phyloP scores from a whole-genome alignment of 345 rosid genomes.

The Noccaea bulbosa region DNA sequence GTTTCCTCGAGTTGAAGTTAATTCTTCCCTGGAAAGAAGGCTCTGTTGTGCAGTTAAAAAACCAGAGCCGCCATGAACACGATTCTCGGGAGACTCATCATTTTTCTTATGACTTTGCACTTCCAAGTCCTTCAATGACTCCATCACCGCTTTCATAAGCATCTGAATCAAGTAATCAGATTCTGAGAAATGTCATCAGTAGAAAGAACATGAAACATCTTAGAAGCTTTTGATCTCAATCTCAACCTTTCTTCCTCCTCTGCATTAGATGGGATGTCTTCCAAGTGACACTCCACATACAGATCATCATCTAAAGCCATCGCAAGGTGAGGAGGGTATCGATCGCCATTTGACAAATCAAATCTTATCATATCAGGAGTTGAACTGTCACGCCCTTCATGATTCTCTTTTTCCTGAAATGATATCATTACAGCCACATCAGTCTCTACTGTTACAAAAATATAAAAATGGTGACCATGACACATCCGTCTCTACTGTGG shows the following conservation, averaged over 20 bases:
- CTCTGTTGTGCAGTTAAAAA: slow-evolving; percentile 34
- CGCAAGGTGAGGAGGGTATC: slow-evolving; percentile 61
- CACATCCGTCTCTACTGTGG: slow-evolving; percentile 4
- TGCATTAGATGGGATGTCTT: slow-evolving; percentile 68
- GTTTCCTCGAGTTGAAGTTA: slow-evolving; percentile 44
- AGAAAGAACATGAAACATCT: background rate
- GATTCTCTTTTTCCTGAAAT: slow-evolving; percentile 59
- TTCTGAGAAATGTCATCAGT: background rate
- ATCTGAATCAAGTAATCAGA: slow-evolving; percentile 53
- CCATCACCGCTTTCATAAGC: slow-evolving; percentile 85
- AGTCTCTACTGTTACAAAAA: background rate
- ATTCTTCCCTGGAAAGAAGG: slow-evolving; percentile 49
- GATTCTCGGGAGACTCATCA: slow-evolving; percentile 46
- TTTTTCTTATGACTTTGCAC: slow-evolving; percentile 43
- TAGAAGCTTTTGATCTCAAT: background rate
- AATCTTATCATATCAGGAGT: slow-evolving; percentile 79
- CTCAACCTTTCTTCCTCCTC: slow-evolving; percentile 90
- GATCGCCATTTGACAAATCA: slow-evolving; percentile 68
- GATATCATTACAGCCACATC: slow-evolving; percentile 34
- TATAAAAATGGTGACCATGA: slow-evolving; percentile 7
- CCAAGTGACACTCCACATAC: slow-evolving; percentile 74
- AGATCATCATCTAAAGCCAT: slow-evolving; percentile 62
- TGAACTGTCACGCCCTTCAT: slow-evolving; percentile 49
- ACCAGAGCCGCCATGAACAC: slow-evolving; percentile 32
- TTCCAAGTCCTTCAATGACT: slow-evolving; percentile 71